Evolutionary conservation across 2,329 filamentous ascomycete genomes (phyloP), one percentile per base, ranked within the genome.

Genomic region (Hypocreales sp.): DNA sequence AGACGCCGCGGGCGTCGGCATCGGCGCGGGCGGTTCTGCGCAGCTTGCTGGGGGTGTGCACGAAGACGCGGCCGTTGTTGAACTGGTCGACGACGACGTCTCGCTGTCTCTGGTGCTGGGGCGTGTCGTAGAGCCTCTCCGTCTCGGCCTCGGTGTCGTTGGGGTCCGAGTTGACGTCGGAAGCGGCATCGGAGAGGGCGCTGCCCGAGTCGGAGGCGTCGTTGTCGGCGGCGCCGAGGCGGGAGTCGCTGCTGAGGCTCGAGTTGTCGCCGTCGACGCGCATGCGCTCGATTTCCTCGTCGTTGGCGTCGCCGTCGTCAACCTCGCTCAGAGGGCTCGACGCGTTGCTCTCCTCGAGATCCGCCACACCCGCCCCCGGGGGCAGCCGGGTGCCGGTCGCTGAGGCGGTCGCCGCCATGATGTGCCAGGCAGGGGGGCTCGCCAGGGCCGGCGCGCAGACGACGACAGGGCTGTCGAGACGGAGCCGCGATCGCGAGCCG

Each of bases 281-380:
- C 50, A 68, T 64, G 34, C 67, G 67, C 28, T 78, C 76, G 35
- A 67, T 61, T 26, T 70, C 70, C 26, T 79, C 77, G 36, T 79
- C 72, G 27, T 81, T 77, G 23, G 61, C 67, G 35, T 81, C 75
- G 43, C 72, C 72, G 43, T 92, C 81, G 45, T 86, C 84, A 31
- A 92, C 80, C 42, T 94, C 87, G 57, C 83, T 94, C 41, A 95
- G 64, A 44, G 84, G 90, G 53, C 87, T 95, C 21, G 86, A 94
- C 28, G 79, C 64, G 48, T 73, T 75, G 48, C 79, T 80, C 42
- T 75, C 72, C 40, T 68, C 67, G 35, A 59, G 57, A 42, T 67
- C 66, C 36, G 56, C 54, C 31, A 34, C 45, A 36, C 42, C 46
- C 35, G 38, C 32, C 28, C 37, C 39, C 16, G 42, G 30, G 18